Evolutionary conservation across 176 grass and related monocot genomes (phyloP), one percentile per base, ranked within the genome.

Genomic region (Raddia distichophylla): DNA sequence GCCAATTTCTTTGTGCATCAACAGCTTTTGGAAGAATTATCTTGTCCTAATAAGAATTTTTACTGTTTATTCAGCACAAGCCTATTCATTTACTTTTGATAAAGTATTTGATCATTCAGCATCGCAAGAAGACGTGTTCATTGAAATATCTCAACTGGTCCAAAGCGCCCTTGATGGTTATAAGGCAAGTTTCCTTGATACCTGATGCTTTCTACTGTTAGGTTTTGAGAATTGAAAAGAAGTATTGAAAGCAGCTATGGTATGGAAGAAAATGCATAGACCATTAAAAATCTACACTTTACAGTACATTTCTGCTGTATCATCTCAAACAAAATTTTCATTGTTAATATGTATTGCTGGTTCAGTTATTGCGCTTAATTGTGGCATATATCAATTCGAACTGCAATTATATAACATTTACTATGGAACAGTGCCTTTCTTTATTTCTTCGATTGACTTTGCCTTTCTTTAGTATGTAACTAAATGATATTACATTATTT

Each of bases 111-210:
- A 87, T 43, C 85, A 81, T 1, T 90, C 71, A n/a, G 85, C 96
- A 49, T 99, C 91, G 18, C 96, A 99, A 88, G 78, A 99, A 75
- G 89, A 90, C 1, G 93, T 95, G 18, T 99, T 95, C 58, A 76
- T 90, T 66, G 96, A 99, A 91, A 99, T 99, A 69, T 99, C 96
- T 33, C 93, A 99, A 53, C 75, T 99, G 2, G 93, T 99, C 7
- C 96, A 99, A 69, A 99, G 91, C 37, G 96, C 96, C 1, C 69
- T 99, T 18, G 96, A 99, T 91, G 96, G 96, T 37, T 99, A 99
- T 44, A 99, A 99, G 96, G 96, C 95, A 86, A 8, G 55, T 10
- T 59, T 27, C 43, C 42, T 48, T 34, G 56, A 37, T 27, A 50
- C 42, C 47, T 34, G 56, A 37, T 77, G 35, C 54, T 52, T 9